Base-by-base conservation (phyloP, 2,329 filamentous ascomycete species). In the Pezicula neosporulosa region DNA sequence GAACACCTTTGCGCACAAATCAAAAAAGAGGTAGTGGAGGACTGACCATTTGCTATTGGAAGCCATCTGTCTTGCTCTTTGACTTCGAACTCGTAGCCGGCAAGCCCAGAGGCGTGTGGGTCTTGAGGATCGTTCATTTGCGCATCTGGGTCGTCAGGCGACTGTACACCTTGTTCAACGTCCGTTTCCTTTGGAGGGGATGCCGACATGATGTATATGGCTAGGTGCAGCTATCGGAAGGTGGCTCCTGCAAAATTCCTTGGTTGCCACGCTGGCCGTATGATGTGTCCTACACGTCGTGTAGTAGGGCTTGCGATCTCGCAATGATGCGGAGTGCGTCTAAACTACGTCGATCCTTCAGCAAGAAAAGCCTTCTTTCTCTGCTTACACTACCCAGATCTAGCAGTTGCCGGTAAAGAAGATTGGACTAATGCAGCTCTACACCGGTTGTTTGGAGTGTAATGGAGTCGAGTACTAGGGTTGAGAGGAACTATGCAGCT, bases 181-280 rank as follows among this genome's bases (percentile, higher is more conserved):
- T 95, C 83, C 68, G 77, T 75, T 68, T 87, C 90, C 82, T 95
- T 94, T 69, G 89, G 86, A 80, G 91, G 90, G 83, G 87, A 91
- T 83, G 90, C 89, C 80, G 92, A 96, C 92, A 97, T 88, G 77
- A 81, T 85, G 78, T 94, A 90, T 89, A 86, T 86, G 84, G 84
- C 80, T 63, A 65, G 61, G 64, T 73, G 70, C 71, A 75, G 71
- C 62, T 62, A 51, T 58, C 56, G 63, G 61, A 56, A 59, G 54
- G 46, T 53, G 51, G 54, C 51, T 58, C 59, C 50, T 56, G 55
- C 50, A 44, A 56, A 60, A 56, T 62, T 62, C 60, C 60, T 64
- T 65, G 61, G 60, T 58, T 62, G 62, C 60, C 60, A 63, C 60
- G 62, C 56, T 58, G 60, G 52, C 56, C 47, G 55, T 56, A 50